Evolutionary conservation across 441 rosid species (phyloP).

Genomic region (Populus hybrid): DNA sequence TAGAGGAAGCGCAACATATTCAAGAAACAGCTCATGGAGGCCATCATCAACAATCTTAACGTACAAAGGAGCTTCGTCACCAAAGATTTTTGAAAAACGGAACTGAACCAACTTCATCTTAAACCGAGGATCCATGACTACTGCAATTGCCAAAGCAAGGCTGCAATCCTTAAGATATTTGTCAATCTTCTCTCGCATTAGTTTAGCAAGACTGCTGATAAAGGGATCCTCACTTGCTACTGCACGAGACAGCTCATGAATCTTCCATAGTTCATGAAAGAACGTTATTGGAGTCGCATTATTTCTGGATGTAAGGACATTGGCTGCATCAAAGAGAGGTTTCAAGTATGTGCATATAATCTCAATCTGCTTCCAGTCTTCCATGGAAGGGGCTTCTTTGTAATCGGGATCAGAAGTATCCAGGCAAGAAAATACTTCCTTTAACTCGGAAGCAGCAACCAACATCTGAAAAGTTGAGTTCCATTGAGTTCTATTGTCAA

Average conservation of each 20-base stretch:
- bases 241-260: slow-evolving; percentile 64
- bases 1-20: slow-evolving; percentile 43
- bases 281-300: slow-evolving; percentile 56
- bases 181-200: slow-evolving; percentile 44
- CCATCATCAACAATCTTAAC: slow-evolving; percentile 72
- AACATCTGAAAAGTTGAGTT: slow-evolving; percentile 80
- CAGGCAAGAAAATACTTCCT: slow-evolving; percentile 84
- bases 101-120: slow-evolving; percentile 95
- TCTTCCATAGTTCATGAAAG: slow-evolving; percentile 86
- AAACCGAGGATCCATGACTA: slow-evolving; percentile 91
- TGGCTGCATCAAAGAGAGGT: slow-evolving; percentile 71
- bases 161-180: slow-evolving; percentile 36
- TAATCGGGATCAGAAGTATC: slow-evolving; percentile 80
- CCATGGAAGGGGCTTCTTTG: slow-evolving; percentile 63
- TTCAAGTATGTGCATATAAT: slow-evolving; percentile 60
- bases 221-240: slow-evolving; percentile 55
- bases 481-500: slow-evolving; percentile 79
- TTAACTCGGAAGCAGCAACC: slow-evolving; percentile 75
- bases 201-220: slow-evolving; percentile 39
- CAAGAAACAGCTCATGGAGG: slow-evolving; percentile 70
- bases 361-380: slow-evolving; percentile 71
- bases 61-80: slow-evolving; percentile 63
- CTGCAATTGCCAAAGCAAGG: slow-evolving; percentile 73
- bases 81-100: slow-evolving; percentile 72
- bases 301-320: slow-evolving; percentile 38